Evolutionary conservation across 2,329 filamentous ascomycete genomes (phyloP), one percentile per base, ranked within the genome.

Genomic region (Nemania sp.): DNA sequence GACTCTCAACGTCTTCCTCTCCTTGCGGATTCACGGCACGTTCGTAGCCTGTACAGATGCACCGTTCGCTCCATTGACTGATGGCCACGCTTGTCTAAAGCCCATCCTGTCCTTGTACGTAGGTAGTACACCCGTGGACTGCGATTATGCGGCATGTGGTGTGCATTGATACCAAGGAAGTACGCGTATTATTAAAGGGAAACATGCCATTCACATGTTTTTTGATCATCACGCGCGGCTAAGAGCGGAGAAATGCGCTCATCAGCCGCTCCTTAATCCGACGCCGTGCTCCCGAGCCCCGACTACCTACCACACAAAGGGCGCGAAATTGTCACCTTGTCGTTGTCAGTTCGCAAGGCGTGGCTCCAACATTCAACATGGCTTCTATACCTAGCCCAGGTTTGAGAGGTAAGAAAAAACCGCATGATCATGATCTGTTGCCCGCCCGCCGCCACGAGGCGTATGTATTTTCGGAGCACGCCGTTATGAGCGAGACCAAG

Each of bases 391-490:
- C 25, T 4, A 29, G 25, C 4, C 25, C 7, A 29, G 4, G 25
- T 29, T n/a, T n/a, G n/a, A n/a, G n/a, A 29, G 25, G 25, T 29
- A 39, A 3, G 34, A n/a, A 50, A 3, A 43, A 21, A 42, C 56
- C 60, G 56, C 60, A 52, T 59, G 59, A 62, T 39, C 10, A n/a
- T 52, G 10, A 34, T 29, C 25, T 29, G 25, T 29, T 29, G 25
- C 3, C 25, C 25, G 25, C 25, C 7, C 25, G 25, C 25, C 7
- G 25, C 7, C 25, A 29, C 7, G 7, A 29, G 25, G 25, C 25
- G 25, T 29, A 29, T 29, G 25, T 7, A 29, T 29, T 3, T 29
- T 29, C 25, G 25, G 25, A 29, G 25, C 25, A 3, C 25, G 25
- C 25, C 25, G 25, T 29, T 29, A 29, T 7, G 25, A 29, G 25